phyloP scores from a whole-genome alignment of 495 filamentous ascomycete species.

The Penicillium paradoxum region DNA sequence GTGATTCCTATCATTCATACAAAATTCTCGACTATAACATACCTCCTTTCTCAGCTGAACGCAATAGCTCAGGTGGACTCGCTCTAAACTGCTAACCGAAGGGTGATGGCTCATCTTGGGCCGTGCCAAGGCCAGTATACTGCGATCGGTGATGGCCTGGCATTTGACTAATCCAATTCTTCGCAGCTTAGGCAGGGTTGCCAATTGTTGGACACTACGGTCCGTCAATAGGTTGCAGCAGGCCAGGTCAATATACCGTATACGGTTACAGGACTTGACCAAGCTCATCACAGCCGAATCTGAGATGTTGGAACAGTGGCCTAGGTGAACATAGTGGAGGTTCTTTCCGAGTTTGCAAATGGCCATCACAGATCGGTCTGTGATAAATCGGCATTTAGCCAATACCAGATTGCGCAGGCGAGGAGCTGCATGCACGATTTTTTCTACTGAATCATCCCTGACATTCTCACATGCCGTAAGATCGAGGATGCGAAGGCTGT shows the following conservation, averaged over 20 bases:
- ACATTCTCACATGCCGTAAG: slow-evolving; percentile 80
- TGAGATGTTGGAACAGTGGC: slow-evolving; percentile 87
- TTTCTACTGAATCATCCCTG: slow-evolving; percentile 79
- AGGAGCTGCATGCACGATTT: slow-evolving; percentile 79
- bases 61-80: slow-evolving; percentile 97
- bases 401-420: slow-evolving; percentile 88
- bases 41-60: slow-evolving; percentile 72
- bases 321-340: slow-evolving; percentile 90
- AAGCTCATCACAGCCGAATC: slow-evolving; percentile 79
- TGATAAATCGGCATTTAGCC: slow-evolving; percentile 89
- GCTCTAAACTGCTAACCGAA: slow-evolving; percentile 63
- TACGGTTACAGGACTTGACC: slow-evolving; percentile 82
- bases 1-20: slow-evolving; percentile 2
- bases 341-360: slow-evolving; percentile 92
- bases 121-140: slow-evolving; percentile 76
- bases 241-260: slow-evolving; percentile 94
- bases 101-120: slow-evolving; percentile 46
- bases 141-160: slow-evolving; percentile 76
- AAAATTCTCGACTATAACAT: slow-evolving; percentile 29
- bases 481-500: slow-evolving; percentile 88
- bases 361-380: slow-evolving; percentile 78
- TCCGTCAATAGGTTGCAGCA: slow-evolving; percentile 93
- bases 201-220: slow-evolving; percentile 75
- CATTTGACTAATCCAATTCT: slow-evolving; percentile 96
- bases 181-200: slow-evolving; percentile 84